phyloP scores from a whole-genome alignment of 2,329 filamentous ascomycete genomes.

The Xenoacremonium recifei region DNA sequence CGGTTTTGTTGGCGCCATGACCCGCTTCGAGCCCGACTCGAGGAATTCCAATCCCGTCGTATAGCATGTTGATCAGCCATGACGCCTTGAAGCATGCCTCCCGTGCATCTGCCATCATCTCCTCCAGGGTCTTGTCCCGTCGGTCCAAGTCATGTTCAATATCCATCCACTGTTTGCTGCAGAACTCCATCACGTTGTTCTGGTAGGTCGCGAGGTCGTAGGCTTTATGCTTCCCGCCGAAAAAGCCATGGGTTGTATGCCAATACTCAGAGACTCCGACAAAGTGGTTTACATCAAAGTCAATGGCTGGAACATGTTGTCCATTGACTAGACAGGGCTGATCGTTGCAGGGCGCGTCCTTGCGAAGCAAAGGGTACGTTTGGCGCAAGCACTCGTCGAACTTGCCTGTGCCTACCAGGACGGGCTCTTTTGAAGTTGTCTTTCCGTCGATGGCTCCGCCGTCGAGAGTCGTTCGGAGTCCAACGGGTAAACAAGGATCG shows the following conservation, averaged over 20 bases:
- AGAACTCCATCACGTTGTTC: constrained; percentile 79
- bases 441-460: constrained; percentile 53
- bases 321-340: constrained; percentile 87
- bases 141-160: constrained; percentile 62
- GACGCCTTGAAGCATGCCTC: constrained; percentile 97
- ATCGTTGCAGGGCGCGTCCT: constrained; percentile 80
- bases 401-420: constrained; percentile 77
- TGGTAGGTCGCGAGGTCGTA: constrained; percentile 94
- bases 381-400: constrained; percentile 82
- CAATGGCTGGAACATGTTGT: constrained; percentile 89
- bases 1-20: constrained; percentile 64
- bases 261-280: constrained; percentile 98
- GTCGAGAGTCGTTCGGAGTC: constrained; percentile 70
- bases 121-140: constrained; percentile 72
- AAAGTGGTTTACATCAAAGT: constrained; percentile 97
- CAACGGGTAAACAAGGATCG: constrained; percentile 86
- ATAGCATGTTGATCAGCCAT: constrained; percentile 95
- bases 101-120: constrained; percentile 75
- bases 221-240: constrained; percentile 73
- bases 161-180: constrained; percentile 74
- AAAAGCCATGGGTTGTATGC: constrained; percentile 96
- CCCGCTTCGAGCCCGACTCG: constrained; percentile 74
- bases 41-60: constrained; percentile 93
- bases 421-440: constrained; percentile 39
- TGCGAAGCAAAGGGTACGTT: constrained; percentile 84